Percentiles rank a stretch among this genome's conserved stretches.
Evolutionary conservation across 495 filamentous ascomycete species (phyloP).

Genomic region (Hypoxylon perforatum): DNA sequence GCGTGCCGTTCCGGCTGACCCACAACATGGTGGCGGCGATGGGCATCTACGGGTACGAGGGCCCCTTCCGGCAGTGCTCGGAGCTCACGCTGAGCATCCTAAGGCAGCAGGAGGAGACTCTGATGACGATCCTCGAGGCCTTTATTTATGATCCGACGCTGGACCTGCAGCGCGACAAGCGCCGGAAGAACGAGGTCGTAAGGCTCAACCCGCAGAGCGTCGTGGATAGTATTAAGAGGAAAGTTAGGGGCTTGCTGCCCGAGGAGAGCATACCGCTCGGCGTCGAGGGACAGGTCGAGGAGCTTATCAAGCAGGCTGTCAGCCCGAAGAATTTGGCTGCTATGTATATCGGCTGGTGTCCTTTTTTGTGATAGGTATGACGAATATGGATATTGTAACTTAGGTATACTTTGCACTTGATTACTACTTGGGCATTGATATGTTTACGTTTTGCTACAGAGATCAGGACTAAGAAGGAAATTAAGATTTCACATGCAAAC

Average conservation of each 20-base stretch:
- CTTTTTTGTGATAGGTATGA: slow-evolving; percentile 74
- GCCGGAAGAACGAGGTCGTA: slow-evolving; percentile 67
- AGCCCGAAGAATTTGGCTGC: slow-evolving; percentile 77
- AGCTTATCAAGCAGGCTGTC: slow-evolving; percentile 85
- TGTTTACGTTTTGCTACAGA: too few species aligned
- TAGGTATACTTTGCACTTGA: too few species aligned
- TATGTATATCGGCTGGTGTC: slow-evolving; percentile 99
- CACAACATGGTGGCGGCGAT: slow-evolving; percentile 99
- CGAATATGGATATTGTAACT: not conserved
- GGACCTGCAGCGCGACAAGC: slow-evolving; percentile 86
- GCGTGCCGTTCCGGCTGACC: slow-evolving; percentile 96
- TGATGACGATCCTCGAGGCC: slow-evolving; percentile 96
- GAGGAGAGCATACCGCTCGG: slow-evolving; percentile 90
- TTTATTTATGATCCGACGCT: slow-evolving; percentile 97
- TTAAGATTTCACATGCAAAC: too few species aligned
- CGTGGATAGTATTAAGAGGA: slow-evolving; percentile 86
- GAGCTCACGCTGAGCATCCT: slow-evolving; percentile 88
- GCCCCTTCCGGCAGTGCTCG: slow-evolving; percentile 89
- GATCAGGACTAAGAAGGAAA: too few species aligned
- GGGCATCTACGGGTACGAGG: slow-evolving; percentile 90
- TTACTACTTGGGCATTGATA: too few species aligned
- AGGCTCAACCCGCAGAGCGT: slow-evolving; percentile 90
- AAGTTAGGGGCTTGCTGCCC: slow-evolving; percentile 84
- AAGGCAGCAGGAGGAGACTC: slow-evolving; percentile 89
- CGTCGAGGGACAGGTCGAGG: slow-evolving; percentile 95